Conservation (phyloP, 1,284 basidiomycete species). For the Irpex lacteus region DNA sequence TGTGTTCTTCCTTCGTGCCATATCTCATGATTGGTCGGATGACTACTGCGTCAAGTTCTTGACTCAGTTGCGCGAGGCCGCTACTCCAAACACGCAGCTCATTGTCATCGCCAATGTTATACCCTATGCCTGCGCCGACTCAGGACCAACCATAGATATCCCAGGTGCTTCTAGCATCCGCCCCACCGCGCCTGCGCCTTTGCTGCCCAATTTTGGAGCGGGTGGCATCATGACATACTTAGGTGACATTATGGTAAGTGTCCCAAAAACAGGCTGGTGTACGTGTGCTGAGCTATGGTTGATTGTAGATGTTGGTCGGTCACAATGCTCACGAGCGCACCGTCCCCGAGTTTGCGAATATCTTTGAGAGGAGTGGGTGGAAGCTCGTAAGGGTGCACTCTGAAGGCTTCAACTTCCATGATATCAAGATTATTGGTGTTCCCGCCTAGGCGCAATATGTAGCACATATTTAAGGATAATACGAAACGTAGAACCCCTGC, state of each 20-base stretch:
- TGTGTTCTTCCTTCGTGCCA: slow-evolving; percentile 29
- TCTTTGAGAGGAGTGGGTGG: slow-evolving; percentile 17
- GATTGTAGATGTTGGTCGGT: slow-evolving; percentile 15
- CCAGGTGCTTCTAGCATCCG: background rate
- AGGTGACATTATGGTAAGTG: background rate
- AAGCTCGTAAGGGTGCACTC: slow-evolving; percentile 9
- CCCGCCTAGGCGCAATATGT: background rate
- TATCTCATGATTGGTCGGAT: slow-evolving; percentile 32
- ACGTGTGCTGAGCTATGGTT: too few species aligned
- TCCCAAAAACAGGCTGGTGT: too few species aligned
- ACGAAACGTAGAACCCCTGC: too few species aligned
- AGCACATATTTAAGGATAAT: too few species aligned
- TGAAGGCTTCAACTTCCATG: background rate
- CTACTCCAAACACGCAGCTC: slow-evolving; percentile 5
- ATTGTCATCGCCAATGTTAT: slow-evolving; percentile 7
- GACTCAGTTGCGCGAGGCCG: slow-evolving; percentile 23
- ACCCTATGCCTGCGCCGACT: slow-evolving; percentile 6
- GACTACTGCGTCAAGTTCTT: slow-evolving; percentile 26
- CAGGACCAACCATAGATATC: background rate
- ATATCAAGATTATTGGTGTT: background rate
- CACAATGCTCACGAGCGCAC: slow-evolving; percentile 20
- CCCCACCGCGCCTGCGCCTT: background rate
- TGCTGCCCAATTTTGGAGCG: background rate
- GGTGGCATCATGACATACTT: background rate
- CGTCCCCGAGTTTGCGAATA: slow-evolving; percentile 8